Base-by-base conservation (phyloP, 75 land plant species). In the Ceratopteris richardii region DNA sequence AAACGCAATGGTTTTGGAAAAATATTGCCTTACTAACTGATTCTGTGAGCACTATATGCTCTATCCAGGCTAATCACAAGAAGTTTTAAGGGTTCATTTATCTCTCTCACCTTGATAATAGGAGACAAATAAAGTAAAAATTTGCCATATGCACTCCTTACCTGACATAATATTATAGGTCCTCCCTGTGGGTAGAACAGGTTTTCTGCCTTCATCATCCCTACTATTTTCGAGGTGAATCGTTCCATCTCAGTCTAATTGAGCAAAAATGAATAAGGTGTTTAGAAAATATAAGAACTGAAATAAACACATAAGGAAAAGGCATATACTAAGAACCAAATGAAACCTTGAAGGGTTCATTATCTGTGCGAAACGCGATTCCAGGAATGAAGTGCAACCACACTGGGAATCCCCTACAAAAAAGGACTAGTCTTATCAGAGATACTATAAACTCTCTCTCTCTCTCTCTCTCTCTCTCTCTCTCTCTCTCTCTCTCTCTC, bases 101-200 rank as follows among this genome's bases (percentile, higher is more conserved):
- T n/a, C n/a, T n/a, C n/a, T n/a, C n/a, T n/a, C n/a, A n/a, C n/a
- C n/a, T n/a, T n/a, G n/a, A n/a, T n/a, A n/a, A n/a, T n/a, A n/a
- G n/a, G n/a, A n/a, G n/a, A n/a, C n/a, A n/a, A n/a, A n/a, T n/a
- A n/a, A n/a, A n/a, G n/a, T n/a, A n/a, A n/a, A n/a, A n/a, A n/a
- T n/a, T n/a, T n/a, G n/a, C n/a, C n/a, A n/a, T n/a, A n/a, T n/a
- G n/a, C n/a, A n/a, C n/a, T n/a, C n/a, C 23, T 11, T 28, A 89
- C 95, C 97, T 90, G 96, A 24, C 85, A 65, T 26, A 90, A 58
- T 30, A 90, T 87, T 31, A 90, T 78, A 2, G 96, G 92, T 29
- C 96, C 96, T 44, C 96, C 96, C 66, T 90, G 96, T 25, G 82
- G 71, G 47, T 83, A 84, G 71, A 76, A 90, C 27, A 90, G 67